A percentile compares a stretch with the other conserved stretches of the same genome.
These are phyloP conservation scores for Aspergillus udagawae DNA, from an alignment of 2,329 filamentous ascomycete genomes.

Conservation along the genomic window DNA sequence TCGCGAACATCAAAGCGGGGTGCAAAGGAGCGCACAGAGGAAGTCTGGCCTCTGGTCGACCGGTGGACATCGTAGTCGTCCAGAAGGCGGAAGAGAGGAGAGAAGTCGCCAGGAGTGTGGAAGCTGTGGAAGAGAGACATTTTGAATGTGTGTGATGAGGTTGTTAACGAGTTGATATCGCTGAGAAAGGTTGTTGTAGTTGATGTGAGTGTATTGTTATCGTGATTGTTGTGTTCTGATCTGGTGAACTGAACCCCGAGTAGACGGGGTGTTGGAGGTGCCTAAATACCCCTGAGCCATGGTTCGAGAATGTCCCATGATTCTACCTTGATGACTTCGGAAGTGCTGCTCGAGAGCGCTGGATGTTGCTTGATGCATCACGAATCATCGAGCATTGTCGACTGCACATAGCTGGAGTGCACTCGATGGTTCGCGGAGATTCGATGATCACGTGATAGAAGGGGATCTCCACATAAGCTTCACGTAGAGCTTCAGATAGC, in stretches of 20 bases:
- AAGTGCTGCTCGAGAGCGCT: neutral
- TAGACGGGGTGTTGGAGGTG: slow-evolving; percentile 4
- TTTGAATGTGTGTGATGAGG: slow-evolving; percentile 8
- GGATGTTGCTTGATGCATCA: slow-evolving; percentile 2
- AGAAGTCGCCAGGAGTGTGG: slow-evolving; percentile 34
- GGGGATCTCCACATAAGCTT: neutral
- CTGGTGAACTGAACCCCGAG: slow-evolving; percentile 3
- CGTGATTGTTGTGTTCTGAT: slow-evolving; percentile 5
- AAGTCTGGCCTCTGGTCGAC: slow-evolving; percentile 16
- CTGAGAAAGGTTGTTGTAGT: neutral
- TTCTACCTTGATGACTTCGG: neutral
- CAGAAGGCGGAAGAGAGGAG: slow-evolving; percentile 45
- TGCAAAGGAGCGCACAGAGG: slow-evolving; percentile 31
- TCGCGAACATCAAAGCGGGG: slow-evolving; percentile 49
- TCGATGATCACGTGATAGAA: slow-evolving; percentile 23
- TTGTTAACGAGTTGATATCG: neutral
- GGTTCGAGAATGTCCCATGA: slow-evolving; percentile 13
- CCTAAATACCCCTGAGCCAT: slow-evolving; percentile 16
- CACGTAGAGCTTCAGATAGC: neutral
- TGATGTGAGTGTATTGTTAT: neutral
- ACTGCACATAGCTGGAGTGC: slow-evolving; percentile 1
- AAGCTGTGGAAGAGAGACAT: slow-evolving; percentile 35
- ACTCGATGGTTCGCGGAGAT: slow-evolving; percentile 20
- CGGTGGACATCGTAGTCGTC: slow-evolving; percentile 42
- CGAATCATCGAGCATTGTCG: slow-evolving; percentile 6